Conservation (phyloP, 441 rosid species). For the Erodium moschatum region DNA sequence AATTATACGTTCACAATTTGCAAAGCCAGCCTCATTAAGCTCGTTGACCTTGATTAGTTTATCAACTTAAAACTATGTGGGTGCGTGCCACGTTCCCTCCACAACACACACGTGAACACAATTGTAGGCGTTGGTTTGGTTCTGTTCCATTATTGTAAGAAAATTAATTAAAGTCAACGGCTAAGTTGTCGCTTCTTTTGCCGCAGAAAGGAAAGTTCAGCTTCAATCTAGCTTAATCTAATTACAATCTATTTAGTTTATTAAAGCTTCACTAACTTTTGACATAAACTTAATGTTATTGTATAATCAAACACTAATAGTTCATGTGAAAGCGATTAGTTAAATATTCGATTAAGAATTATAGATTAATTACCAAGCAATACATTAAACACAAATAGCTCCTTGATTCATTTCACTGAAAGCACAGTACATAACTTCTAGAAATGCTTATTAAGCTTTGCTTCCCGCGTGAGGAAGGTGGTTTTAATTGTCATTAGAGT, state of each 20-base stretch:
- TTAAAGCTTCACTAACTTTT: no score
- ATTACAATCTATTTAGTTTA: no score
- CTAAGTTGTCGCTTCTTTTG: neutral
- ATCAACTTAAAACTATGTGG: neutral
- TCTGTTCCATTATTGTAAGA: no score
- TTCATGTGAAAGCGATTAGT: no score
- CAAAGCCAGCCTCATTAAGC: neutral
- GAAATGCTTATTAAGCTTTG: neutral
- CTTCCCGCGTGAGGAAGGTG: no score
- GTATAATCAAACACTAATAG: no score
- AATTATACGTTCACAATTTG: neutral
- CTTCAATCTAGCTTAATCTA: neutral
- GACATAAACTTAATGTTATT: no score
- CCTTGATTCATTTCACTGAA: neutral
- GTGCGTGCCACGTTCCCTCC: neutral
- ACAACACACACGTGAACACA: neutral
- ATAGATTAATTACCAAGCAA: neutral
- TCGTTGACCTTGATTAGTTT: neutral
- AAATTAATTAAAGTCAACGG: neutral
- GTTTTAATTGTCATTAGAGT: no score
- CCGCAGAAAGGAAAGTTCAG: neutral
- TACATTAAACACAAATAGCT: neutral
- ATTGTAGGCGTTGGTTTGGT: neutral
- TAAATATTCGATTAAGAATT: no score
- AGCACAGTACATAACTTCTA: neutral